A percentile compares a stretch with the other conserved stretches of the same genome.
phyloP scores from a whole-genome alignment of 1,284 basidiomycete genomes.

The Phlebopus sp. region DNA sequence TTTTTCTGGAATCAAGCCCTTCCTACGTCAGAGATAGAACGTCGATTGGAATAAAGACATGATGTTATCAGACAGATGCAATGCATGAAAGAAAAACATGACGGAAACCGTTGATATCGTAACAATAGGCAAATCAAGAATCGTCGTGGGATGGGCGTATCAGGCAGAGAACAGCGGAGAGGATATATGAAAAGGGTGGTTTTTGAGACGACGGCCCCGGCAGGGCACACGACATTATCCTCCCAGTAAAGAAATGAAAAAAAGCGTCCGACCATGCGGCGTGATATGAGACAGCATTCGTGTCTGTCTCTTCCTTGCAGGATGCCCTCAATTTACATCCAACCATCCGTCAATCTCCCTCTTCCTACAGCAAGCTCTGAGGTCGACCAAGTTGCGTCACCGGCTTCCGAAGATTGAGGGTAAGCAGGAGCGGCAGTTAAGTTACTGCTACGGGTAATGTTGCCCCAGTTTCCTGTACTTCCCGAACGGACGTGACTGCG shows the following conservation, averaged over 20 bases:
- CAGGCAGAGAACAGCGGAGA: slow-evolving; percentile 9
- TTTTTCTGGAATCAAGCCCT: background rate
- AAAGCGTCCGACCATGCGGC: slow-evolving; percentile 21
- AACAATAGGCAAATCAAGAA: slow-evolving; percentile 39
- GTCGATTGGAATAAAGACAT: slow-evolving; percentile 51
- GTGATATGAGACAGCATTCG: slow-evolving; percentile 11
- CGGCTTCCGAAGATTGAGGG: slow-evolving; percentile 51
- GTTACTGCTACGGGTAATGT: slow-evolving; percentile 52
- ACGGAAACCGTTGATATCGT: slow-evolving; percentile 42
- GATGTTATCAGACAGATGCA: slow-evolving; percentile 47
- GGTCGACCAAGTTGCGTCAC: slow-evolving; percentile 61
- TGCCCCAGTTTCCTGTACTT: slow-evolving; percentile 75
- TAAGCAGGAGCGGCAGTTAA: slow-evolving; percentile 49
- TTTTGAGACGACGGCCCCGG: slow-evolving; percentile 7
- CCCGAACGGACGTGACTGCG: slow-evolving; percentile 69
- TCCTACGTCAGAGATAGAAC: slow-evolving; percentile 28
- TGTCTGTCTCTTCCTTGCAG: slow-evolving; percentile 7
- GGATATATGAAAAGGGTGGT: slow-evolving; percentile 7
- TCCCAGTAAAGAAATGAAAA: slow-evolving; percentile 4
- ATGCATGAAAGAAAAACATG: slow-evolving; percentile 40
- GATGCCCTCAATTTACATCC: slow-evolving; percentile 25
- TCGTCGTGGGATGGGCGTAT: slow-evolving; percentile 28
- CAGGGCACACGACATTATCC: slow-evolving; percentile 6
- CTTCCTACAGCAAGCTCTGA: slow-evolving; percentile 58
- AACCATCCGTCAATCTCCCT: slow-evolving; percentile 60